Evolutionary conservation across 2,329 filamentous ascomycete species (phyloP), one percentile per base, ranked within the genome.

Genomic region (Didymella keratinophila): DNA sequence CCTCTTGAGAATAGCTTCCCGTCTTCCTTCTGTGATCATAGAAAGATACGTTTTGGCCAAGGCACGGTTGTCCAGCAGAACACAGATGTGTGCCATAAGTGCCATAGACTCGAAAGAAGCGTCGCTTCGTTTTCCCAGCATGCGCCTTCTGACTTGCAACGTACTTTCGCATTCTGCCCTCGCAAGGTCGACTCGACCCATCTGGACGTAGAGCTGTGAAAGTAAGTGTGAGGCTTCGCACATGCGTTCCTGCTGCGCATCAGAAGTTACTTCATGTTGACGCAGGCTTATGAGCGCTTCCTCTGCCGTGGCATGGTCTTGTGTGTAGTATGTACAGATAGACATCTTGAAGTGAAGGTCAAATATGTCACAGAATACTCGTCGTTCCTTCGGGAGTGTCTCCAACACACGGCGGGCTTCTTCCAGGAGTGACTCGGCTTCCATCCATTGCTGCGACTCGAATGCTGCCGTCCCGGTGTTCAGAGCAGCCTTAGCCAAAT

Each of bases 361-460:
- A 14, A 43, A 43, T 23, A 43, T 43, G 23, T 43, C 41, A 5
- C 41, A 43, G 23, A 43, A 43, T 20, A 23, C 21, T 21, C 41
- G 41, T 20, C 41, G 21, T 43, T 43, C 41, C 14, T 14, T 43
- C 16, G 41, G 23, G 12, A 43, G 41, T 27, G 23, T 25, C 21
- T 43, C 41, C 41, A 43, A 23, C 41, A 43, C 41, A 43, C 41
- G 41, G 27, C 41, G 41, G 8, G 41, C 41, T 43, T 43, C 41
- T 43, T 43, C 41, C 2, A 43, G 41, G 12, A 43, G 41, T 2
- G 41, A 43, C 14, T 43, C 41, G 21, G 41, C 41, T 43, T 43
- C 41, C 41, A 43, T 25, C 41, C 41, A 43, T 43, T 27, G 12
- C 18, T 43, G 41, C 14, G 41, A 3, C 21, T 43, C 41, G 14